These are phyloP conservation scores for Paracoccidioides lutzii DNA, from an alignment of 2,329 filamentous ascomycete species.

Conservation along the genomic window DNA sequence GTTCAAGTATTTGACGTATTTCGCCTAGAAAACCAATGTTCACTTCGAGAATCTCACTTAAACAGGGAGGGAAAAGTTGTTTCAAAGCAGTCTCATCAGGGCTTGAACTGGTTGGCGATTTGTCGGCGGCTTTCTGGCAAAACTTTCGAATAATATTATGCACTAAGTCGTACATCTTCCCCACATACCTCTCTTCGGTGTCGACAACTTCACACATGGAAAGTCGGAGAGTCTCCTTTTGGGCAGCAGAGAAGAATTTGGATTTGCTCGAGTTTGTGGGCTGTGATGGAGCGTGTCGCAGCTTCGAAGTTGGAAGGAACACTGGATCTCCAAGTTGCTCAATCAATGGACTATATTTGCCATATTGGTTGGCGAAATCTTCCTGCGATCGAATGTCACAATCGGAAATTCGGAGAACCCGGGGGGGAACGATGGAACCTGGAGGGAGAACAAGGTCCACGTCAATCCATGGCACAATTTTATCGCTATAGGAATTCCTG, in stretches of 20 bases:
- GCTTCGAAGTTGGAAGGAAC: constrained; percentile 72
- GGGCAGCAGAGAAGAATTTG: constrained; percentile 63
- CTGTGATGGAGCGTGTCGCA: constrained; percentile 77
- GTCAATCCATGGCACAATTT: constrained; percentile 73
- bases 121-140: constrained; percentile 52
- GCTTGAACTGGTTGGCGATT: constrained; percentile 49
- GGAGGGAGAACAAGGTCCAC: constrained; percentile 75
- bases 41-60: constrained; percentile 66
- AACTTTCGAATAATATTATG: constrained; percentile 71
- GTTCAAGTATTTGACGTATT: constrained; percentile 63
- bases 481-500: constrained; percentile 62
- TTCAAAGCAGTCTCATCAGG: constrained; percentile 60
- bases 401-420: constrained; percentile 46
- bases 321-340: constrained; percentile 70
- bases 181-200: constrained; percentile 87
- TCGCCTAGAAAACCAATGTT: constrained; percentile 71
- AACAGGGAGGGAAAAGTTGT: constrained; percentile 65
- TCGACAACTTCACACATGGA: constrained; percentile 84
- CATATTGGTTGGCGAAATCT: constrained; percentile 58
- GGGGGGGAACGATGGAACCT: constrained; percentile 46
- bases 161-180: constrained; percentile 73
- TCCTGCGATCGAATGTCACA: constrained; percentile 43
- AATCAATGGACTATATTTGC: constrained; percentile 62
- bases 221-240: constrained; percentile 72
- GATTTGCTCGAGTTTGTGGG: constrained; percentile 67